Evolutionary conservation across 371 early-diverging fungal genomes (phyloP), one percentile per base, ranked within the genome.

Genomic region (Mortierella sp.): DNA sequence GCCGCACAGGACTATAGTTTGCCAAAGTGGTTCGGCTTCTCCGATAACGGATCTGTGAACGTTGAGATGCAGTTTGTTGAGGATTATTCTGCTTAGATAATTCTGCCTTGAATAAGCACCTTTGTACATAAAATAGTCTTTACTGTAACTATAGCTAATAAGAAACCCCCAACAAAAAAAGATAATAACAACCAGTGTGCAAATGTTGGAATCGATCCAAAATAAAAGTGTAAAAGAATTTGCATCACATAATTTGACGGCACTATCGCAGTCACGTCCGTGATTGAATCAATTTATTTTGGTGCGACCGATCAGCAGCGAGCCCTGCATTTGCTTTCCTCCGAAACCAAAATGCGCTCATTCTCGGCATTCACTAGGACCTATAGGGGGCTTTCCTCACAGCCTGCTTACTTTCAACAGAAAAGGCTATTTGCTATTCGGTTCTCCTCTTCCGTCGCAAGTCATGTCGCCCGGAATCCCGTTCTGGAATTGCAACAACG

Each of bases 401-500:
- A 54, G 19, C 31, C 28, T 31, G 54, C 19, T 40, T 51, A 22
- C 10, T 51, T 28, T 3, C 29, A 53, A 53, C 58, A 57, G 17
- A 60, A 26, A 9, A 23, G 42, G 5, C 12, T 57, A 1, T 13
- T 65, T 28, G 51, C 57, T 6, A 51, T 35, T 19, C 60, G 75
- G 13, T 68, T 74, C 62, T 64, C 64, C 17, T 74, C 73, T 32
- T 56, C 68, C 13, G 35, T 59, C 37, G 35, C 69, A 10, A 29
- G 35, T 3, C 66, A 72, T 61, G 72, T 47, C 43, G 43, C 66
- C 26, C 66, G 55, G 40, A 81, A 81, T 43, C 82, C 82, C 9
- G 68, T 81, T 19, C n/a, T 70, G 31, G 82, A 75, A 15, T 61
- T 81, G 17, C 72, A 81, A 42, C 60, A 75, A 49, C 82, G 82